Conservation (phyloP, 116 monocot species). For the Thalassia testudinum region DNA sequence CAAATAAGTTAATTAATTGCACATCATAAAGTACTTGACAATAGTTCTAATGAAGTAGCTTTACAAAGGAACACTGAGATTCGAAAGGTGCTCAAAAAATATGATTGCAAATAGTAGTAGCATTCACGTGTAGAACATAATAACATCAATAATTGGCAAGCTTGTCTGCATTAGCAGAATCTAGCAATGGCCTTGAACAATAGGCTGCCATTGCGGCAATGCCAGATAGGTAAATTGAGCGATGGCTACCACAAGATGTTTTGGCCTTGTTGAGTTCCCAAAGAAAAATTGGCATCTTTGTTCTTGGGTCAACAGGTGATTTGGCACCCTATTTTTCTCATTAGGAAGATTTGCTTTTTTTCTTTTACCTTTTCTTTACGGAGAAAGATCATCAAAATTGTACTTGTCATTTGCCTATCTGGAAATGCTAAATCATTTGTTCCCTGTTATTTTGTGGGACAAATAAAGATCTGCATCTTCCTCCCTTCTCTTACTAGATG, state of each 20-base stretch:
- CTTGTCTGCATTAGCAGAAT: slow-evolving; percentile 83
- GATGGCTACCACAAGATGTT: slow-evolving; percentile 81
- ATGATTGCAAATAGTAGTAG: background rate
- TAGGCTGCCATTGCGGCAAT: slow-evolving; percentile 68
- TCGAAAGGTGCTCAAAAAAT: too few species aligned
- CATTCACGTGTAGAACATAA: background rate
- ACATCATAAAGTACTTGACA: too few species aligned
- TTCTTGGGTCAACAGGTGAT: slow-evolving; percentile 46
- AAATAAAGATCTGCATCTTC: slow-evolving; percentile 74
- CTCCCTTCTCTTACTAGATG: too few species aligned
- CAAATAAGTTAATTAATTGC: background rate
- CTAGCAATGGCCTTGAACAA: slow-evolving; percentile 79
- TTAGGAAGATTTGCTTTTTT: slow-evolving; percentile 22
- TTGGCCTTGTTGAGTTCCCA: slow-evolving; percentile 64
- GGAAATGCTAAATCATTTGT: slow-evolving; percentile 44
- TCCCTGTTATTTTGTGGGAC: slow-evolving; percentile 59
- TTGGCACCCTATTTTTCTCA: slow-evolving; percentile 12
- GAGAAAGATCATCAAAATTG: slow-evolving; percentile 65
- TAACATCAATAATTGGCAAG: background rate
- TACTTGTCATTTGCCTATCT: slow-evolving; percentile 74
- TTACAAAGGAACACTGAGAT: too few species aligned
- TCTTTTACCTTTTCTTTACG: slow-evolving; percentile 37
- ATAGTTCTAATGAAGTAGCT: too few species aligned
- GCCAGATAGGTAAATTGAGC: slow-evolving; percentile 79
- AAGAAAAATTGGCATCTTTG: slow-evolving; percentile 85